A percentile compares a stretch with the other conserved stretches of the same genome.
phyloP scores from a whole-genome alignment of 2,329 filamentous ascomycete species.

The Cercospora canescens region DNA sequence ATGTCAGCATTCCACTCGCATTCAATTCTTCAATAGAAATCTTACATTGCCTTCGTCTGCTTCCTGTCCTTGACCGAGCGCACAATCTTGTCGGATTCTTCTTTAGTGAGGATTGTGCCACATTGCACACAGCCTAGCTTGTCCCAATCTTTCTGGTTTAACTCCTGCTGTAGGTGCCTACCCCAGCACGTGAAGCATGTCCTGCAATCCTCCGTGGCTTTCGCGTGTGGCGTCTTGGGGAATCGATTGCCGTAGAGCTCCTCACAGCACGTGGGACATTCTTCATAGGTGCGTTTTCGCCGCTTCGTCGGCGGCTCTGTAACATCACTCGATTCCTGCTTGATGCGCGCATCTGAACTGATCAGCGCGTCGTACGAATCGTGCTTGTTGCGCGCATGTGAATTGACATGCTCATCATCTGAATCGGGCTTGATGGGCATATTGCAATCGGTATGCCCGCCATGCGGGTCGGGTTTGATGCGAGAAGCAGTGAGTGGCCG shows the following conservation, averaged over 20 bases:
- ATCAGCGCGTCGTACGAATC: background rate
- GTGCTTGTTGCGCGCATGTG: background rate
- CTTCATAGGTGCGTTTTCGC: background rate
- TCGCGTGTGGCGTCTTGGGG: background rate
- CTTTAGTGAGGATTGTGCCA: background rate
- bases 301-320: background rate
- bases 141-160: constrained; percentile 11
- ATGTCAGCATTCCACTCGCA: background rate
- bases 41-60: background rate
- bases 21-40: background rate
- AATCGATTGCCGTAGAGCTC: background rate
- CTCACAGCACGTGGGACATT: constrained; percentile 9
- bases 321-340: background rate
- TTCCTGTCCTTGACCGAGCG: background rate
- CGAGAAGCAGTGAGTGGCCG: background rate
- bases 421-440: background rate
- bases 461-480: background rate
- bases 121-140: constrained; percentile 7
- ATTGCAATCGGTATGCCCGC: background rate
- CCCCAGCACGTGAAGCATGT: constrained; percentile 10
- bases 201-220: background rate
- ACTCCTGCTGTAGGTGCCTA: background rate
- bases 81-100: background rate
- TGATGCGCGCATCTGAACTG: background rate
- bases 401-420: too few relatives aligned